A percentile compares a stretch with the other conserved stretches of the same genome.
Conservation (phyloP, 208 protist species). For the Leishmania tropica region DNA sequence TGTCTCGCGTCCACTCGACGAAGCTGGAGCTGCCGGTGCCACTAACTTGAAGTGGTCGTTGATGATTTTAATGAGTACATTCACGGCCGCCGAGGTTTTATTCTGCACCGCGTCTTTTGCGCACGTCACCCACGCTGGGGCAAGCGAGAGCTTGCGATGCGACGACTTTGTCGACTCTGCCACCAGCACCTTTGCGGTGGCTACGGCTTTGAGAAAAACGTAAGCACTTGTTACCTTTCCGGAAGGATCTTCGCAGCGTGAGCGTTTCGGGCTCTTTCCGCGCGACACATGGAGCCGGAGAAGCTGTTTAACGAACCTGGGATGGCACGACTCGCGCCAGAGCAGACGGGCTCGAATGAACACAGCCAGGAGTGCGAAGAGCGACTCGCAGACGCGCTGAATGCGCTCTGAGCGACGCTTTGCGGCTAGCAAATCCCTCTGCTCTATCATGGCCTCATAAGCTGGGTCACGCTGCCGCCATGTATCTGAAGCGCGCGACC, state of each 20-base stretch:
- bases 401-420: slow-evolving; percentile 80
- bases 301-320: slow-evolving; percentile 46
- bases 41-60: slow-evolving; percentile 42
- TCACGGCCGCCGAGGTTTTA: slow-evolving; percentile 52
- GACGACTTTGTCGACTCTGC: slow-evolving; percentile 18
- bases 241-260: neutral
- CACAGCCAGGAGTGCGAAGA: slow-evolving; percentile 48
- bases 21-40: neutral
- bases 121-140: slow-evolving; percentile 66
- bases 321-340: slow-evolving; percentile 66
- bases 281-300: slow-evolving; percentile 29
- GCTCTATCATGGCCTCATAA: slow-evolving; percentile 74
- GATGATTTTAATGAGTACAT: slow-evolving; percentile 36
- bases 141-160: slow-evolving; percentile 41
- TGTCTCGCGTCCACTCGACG: neutral
- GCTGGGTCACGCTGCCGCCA: slow-evolving; percentile 66
- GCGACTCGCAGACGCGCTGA: slow-evolving; percentile 47
- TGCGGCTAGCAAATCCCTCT: slow-evolving; percentile 72
- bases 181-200: slow-evolving; percentile 18
- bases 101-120: slow-evolving; percentile 46
- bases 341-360: slow-evolving; percentile 58
- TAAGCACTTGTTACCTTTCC: neutral
- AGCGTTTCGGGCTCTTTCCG: slow-evolving; percentile 3
- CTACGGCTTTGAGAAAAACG: slow-evolving; percentile 34
- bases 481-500: slow-evolving; percentile 29